Evolutionary conservation across 2,329 filamentous ascomycete species (phyloP).

Genomic region (Fusarium sp.): DNA sequence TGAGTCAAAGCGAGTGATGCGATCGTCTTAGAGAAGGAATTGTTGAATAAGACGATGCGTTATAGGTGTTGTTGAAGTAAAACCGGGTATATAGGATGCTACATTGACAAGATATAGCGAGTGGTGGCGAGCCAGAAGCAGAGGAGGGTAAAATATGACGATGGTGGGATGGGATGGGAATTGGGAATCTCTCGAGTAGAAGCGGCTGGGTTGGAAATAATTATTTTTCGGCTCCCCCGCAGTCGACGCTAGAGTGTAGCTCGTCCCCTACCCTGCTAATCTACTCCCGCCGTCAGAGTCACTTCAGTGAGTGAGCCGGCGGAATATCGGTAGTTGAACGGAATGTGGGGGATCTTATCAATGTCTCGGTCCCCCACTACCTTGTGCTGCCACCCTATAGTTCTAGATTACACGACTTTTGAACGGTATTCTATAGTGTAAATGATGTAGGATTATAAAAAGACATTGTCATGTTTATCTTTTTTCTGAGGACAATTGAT

Average conservation of each 20-base stretch:
- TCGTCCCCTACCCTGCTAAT: conserved; percentile 43
- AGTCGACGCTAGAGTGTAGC: conserved; percentile 38
- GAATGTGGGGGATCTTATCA: conserved; percentile 44
- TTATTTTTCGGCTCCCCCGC: conserved; percentile 48
- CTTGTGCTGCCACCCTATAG: conserved; percentile 25
- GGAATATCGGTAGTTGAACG: conserved; percentile 18
- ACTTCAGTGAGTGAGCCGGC: conserved; percentile 1
- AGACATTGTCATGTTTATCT: no score
- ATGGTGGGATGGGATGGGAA: conserved; percentile 18
- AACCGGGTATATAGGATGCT: conserved; percentile 35
- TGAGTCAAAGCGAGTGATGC: conserved; percentile 38
- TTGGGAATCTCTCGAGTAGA: conserved; percentile 14
- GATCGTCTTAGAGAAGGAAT: background rate
- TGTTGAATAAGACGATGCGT: background rate
- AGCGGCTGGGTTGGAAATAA: conserved; percentile 40
- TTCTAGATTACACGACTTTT: background rate
- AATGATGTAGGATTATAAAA: no score
- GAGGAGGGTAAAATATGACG: conserved; percentile 16
- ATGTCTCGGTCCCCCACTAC: conserved; percentile 30
- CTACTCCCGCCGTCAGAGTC: conserved; percentile 4
- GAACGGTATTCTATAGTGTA: background rate
- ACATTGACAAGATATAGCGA: conserved; percentile 45
- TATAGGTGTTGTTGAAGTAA: conserved; percentile 1
- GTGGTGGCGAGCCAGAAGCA: conserved; percentile 8
- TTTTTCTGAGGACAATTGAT: no score